phyloP scores from a whole-genome alignment of 2,329 filamentous ascomycete genomes.

The Aspergillus persii region DNA sequence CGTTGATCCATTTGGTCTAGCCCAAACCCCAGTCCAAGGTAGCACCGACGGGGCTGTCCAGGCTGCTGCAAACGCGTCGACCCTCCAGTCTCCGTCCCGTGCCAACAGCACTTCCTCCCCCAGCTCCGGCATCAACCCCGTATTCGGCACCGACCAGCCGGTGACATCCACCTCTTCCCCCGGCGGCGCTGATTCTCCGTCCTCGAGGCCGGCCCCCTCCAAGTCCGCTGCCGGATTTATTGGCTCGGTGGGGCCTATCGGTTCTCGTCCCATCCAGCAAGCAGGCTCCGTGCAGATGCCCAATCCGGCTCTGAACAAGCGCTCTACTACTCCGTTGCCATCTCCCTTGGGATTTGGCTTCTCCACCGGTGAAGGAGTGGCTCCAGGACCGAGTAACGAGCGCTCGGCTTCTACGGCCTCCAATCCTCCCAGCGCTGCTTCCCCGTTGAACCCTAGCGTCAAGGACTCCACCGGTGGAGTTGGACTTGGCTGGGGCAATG shows the following conservation, averaged over 20 bases:
- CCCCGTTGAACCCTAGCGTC: conserved; percentile 28
- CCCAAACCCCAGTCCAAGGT: conserved; percentile 48
- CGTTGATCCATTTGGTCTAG: conserved; percentile 66
- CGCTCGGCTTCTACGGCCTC: conserved; percentile 57
- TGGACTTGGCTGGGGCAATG: conserved; percentile 71
- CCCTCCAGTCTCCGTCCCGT: conserved; percentile 59
- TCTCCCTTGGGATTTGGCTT: conserved; percentile 80
- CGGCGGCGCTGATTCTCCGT: conserved; percentile 68
- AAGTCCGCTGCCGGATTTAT: conserved; percentile 52
- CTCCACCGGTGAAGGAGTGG: conserved; percentile 51
- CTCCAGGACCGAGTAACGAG: conserved; percentile 42
- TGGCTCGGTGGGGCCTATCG: conserved; percentile 82
- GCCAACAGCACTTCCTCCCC: conserved; percentile 85
- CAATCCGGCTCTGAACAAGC: conserved; percentile 68
- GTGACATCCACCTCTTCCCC: conserved; percentile 85
- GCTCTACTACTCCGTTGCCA: conserved; percentile 85
- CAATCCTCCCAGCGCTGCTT: conserved; percentile 54
- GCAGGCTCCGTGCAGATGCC: conserved; percentile 46
- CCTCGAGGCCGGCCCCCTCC: conserved; percentile 61
- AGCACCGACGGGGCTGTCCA: conserved; percentile 54
- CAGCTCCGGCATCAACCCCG: conserved; percentile 39
- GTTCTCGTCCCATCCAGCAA: conserved; percentile 73
- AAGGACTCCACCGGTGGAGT: conserved; percentile 46
- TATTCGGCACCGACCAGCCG: conserved; percentile 61
- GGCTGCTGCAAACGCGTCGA: conserved; percentile 37